Evolutionary conservation across 257 asterid genomes (phyloP).

Genomic region (Nicotiana knightiana): DNA sequence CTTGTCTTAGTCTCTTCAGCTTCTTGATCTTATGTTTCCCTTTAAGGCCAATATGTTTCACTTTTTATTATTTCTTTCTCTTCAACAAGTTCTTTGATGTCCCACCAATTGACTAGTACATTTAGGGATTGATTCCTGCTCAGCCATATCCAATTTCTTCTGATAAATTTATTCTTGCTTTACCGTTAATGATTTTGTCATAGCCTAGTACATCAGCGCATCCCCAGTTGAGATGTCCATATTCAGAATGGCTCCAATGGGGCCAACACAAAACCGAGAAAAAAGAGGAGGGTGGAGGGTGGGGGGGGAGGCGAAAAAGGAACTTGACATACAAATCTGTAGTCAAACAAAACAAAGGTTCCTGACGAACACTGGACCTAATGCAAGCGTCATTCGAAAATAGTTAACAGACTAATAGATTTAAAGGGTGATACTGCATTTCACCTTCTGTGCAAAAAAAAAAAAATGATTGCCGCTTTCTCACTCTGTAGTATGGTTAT

Average conservation of each 20-base stretch:
- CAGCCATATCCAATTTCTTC: constrained; percentile 1
- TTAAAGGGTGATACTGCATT: neutral
- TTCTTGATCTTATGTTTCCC: neutral
- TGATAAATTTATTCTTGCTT: neutral
- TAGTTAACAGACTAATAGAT: neutral
- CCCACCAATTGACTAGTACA: neutral
- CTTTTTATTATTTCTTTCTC: neutral
- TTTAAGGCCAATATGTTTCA: neutral
- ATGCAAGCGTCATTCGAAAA: neutral
- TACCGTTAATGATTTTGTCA: neutral
- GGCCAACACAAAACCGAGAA: neutral
- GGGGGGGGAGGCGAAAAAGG: neutral
- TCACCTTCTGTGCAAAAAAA: neutral
- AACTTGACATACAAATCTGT: neutral
- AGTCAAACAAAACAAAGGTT: neutral
- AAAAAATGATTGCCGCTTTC: neutral
- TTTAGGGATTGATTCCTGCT: neutral
- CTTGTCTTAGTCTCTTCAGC: neutral
- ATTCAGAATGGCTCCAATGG: neutral
- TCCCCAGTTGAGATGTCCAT: neutral
- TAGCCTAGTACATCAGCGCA: neutral
- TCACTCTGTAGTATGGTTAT: constrained; percentile 18
- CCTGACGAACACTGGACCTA: neutral
- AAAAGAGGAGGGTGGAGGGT: neutral
- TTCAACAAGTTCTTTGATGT: neutral